phyloP scores from a whole-genome alignment of 257 asterid genomes.

The Salvia hispanica region DNA sequence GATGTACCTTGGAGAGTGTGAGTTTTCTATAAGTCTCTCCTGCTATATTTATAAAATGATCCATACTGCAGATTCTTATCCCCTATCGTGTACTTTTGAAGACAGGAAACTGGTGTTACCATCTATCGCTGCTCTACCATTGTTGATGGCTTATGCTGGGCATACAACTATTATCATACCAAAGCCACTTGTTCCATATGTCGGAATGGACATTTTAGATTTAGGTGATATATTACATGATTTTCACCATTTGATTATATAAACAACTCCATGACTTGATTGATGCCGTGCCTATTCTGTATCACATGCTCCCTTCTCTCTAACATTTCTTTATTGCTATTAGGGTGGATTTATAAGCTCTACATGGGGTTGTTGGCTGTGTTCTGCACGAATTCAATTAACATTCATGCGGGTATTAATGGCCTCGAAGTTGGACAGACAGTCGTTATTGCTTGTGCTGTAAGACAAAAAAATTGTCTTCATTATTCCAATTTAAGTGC shows the following conservation, averaged over 20 bases:
- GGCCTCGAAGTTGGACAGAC: conserved; percentile 99
- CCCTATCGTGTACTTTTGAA: conserved; percentile 38
- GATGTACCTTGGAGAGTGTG: conserved; percentile 99
- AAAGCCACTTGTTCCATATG: conserved; percentile 73
- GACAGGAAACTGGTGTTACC: conserved; percentile 83
- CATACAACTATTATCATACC: conserved; percentile 87
- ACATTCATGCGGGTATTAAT: conserved; percentile 91
- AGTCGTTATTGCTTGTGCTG: conserved; percentile 82
- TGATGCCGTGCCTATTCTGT: neutral
- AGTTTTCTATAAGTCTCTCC: conserved; percentile 39
- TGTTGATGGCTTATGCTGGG: conserved; percentile 96
- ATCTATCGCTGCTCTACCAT: conserved; percentile 87
- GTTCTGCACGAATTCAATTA: conserved; percentile 92
- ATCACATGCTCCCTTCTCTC: neutral
- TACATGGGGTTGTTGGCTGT: conserved; percentile 93
- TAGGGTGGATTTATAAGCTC: conserved; percentile 91
- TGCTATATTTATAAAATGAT: neutral
- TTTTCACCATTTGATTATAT: neutral
- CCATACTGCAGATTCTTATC: conserved; percentile 32
- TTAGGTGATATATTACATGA: conserved; percentile 49
- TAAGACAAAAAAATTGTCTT: conserved; percentile 40
- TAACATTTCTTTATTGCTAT: conserved; percentile 27
- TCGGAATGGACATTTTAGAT: conserved; percentile 66
- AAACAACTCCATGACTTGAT: neutral
- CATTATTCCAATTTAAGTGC: neutral